Conservation (phyloP, 1,139 yeast genomes). For the Yamadazyma conglobata region DNA sequence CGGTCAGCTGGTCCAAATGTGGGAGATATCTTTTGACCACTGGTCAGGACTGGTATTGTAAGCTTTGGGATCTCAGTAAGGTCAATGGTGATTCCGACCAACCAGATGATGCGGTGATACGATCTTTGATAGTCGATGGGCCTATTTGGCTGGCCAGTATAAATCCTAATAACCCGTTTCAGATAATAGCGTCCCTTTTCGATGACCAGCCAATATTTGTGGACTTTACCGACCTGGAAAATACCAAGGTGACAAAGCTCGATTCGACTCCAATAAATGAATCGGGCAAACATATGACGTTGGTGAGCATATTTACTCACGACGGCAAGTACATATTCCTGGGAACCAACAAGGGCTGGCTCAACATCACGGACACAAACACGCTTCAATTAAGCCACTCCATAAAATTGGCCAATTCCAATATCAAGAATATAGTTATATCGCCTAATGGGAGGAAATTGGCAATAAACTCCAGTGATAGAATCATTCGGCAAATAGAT, state of each 20-base stretch:
- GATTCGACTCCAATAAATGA: slow-evolving; percentile 24
- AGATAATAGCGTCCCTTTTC: slow-evolving; percentile 46
- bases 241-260: slow-evolving; percentile 24
- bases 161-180: slow-evolving; percentile 47
- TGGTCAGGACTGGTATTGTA: slow-evolving; percentile 82
- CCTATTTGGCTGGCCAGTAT: slow-evolving; percentile 70
- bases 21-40: slow-evolving; percentile 71
- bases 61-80: slow-evolving; percentile 71
- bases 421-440: slow-evolving; percentile 66
- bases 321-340: slow-evolving; percentile 55
- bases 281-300: slow-evolving; percentile 22
- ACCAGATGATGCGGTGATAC: slow-evolving; percentile 32
- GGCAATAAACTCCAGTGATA: slow-evolving; percentile 78
- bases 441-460: slow-evolving; percentile 66
- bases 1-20: slow-evolving; percentile 72
- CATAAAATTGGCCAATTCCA: slow-evolving; percentile 59
- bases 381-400: slow-evolving; percentile 40
- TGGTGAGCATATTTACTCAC: slow-evolving; percentile 33
- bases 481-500: slow-evolving; percentile 69
- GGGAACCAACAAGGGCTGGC: slow-evolving; percentile 81
- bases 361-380: slow-evolving; percentile 47
- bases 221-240: slow-evolving; percentile 35
- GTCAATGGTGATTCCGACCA: slow-evolving; percentile 18
- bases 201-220: slow-evolving; percentile 58
- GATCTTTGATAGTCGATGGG: slow-evolving; percentile 55